phyloP scores from a whole-genome alignment of 139 green algal genomes.

The Tetraselmis striata region DNA sequence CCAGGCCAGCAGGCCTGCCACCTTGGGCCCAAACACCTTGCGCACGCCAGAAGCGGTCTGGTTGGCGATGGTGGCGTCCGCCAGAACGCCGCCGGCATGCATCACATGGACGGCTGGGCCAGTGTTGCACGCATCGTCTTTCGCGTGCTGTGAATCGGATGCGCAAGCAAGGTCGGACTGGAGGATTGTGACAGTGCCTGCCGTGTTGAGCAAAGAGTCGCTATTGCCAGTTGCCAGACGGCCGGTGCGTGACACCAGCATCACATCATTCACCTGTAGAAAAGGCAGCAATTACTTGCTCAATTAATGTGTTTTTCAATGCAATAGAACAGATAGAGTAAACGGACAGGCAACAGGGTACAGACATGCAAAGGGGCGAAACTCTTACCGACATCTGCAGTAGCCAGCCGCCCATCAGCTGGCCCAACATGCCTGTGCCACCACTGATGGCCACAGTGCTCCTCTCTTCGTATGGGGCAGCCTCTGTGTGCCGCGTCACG shows the following conservation, averaged over 20 bases:
- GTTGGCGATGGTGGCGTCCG: conserved; percentile 44
- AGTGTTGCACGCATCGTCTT: not conserved
- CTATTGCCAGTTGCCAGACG: not conserved
- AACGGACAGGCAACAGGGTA: too few relatives aligned
- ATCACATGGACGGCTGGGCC: conserved; percentile 21
- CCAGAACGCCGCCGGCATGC: conserved; percentile 52
- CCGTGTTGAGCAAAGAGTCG: too few relatives aligned
- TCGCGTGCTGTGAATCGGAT: not conserved
- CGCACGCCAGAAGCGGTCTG: conserved; percentile 36
- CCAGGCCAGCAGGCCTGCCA: conserved; percentile 1
- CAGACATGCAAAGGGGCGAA: too few relatives aligned
- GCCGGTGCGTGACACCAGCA: not conserved
- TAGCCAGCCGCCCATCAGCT: not conserved
- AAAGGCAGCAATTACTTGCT: too few relatives aligned
- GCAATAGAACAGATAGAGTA: too few relatives aligned
- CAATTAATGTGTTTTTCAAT: too few relatives aligned
- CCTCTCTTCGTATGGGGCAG: not conserved
- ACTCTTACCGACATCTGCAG: not conserved
- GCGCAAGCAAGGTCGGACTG: not conserved
- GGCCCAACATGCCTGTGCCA: not conserved
- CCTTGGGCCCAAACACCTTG: conserved; percentile 44
- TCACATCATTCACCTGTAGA: not conserved
- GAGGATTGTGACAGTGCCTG: too few relatives aligned
- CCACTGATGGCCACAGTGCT: not conserved
- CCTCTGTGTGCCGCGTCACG: not conserved